Base-by-base conservation (phyloP, 768 basidiomycete species). In the Tricholoma terreum region DNA sequence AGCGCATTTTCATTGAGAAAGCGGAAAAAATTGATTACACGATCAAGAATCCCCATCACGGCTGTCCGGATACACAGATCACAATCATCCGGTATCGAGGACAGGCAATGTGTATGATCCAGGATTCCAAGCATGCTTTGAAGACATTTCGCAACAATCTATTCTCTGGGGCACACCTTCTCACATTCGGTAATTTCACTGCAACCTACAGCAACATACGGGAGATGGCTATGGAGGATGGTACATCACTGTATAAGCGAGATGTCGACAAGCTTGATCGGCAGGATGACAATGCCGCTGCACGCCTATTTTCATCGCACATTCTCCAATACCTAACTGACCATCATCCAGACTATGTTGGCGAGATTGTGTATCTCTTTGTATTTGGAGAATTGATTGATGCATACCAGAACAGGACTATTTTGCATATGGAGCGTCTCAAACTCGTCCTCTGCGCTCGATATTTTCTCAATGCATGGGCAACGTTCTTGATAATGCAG, bases 271-370 rank as follows among this genome's bases (percentile, higher is more conserved):
- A n/a, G n/a, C n/a, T n/a, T n/a, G n/a, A n/a, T n/a, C n/a, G n/a
- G n/a, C n/a, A n/a, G n/a, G n/a, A n/a, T n/a, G n/a, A n/a, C 58
- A 67, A 63, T 55, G 78, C 78, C 0, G 78, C 79, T 0, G 55
- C 69, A 2, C 69, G 75, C 0, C 58, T 80, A 0, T 77, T 79
- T 55, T 77, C 73, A 6, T 72, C 73, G 1, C 57, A 58, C 1
- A 60, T 65, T 0, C 63, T 80, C 1, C 27, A 69, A 9, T 72
- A 52, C 10, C 30, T 71, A 8, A 48, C 56, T 2, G 48, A 69
- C 0, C 48, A 67, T 11, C 60, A 69, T 54, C 68, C 73, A 0
- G 65, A 73, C 1, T 43, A 63, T n/a, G n/a, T n/a, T n/a, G n/a
- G n/a, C n/a, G n/a, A n/a, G n/a, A n/a, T n/a, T n/a, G n/a, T n/a